Evolutionary conservation across 345 rosid species (phyloP).

Genomic region (Microcos paniculata): DNA sequence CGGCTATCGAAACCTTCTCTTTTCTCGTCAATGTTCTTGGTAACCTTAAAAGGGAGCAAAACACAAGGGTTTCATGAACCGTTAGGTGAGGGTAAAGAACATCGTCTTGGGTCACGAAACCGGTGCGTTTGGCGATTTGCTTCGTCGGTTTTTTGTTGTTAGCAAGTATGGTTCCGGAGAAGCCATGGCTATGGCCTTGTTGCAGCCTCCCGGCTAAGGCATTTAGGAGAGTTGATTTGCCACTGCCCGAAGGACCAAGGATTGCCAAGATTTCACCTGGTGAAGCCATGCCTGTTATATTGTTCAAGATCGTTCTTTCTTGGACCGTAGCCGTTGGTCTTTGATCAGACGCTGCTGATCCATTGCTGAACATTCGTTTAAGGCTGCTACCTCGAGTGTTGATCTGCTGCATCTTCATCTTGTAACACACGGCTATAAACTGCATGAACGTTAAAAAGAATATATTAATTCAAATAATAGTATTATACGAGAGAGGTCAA

Average conservation of each 20-base stretch:
- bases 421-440: conserved; percentile 74
- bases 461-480: background rate
- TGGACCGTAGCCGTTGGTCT: conserved; percentile 22
- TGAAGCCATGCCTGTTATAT: conserved; percentile 72
- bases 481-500: background rate
- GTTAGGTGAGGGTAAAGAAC: conserved; percentile 83
- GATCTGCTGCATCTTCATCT: conserved; percentile 43
- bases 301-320: conserved; percentile 60
- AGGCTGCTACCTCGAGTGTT: conserved; percentile 27
- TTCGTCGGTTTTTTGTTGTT: conserved; percentile 53
- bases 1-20: conserved; percentile 59
- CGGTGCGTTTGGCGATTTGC: conserved; percentile 61
- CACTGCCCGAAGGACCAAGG: conserved; percentile 97
- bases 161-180: conserved; percentile 66
- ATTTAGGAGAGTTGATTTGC: conserved; percentile 83
- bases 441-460: conserved; percentile 29
- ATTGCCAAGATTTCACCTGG: conserved; percentile 91
- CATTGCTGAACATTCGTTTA: conserved; percentile 32
- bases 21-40: conserved; percentile 44
- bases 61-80: conserved; percentile 82
- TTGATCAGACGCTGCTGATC: conserved; percentile 27
- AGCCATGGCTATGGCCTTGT: conserved; percentile 38
- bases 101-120: conserved; percentile 91
- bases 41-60: conserved; percentile 70
- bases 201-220: conserved; percentile 74